phyloP scores from a whole-genome alignment of 768 basidiomycete species.

The Hygrophoropsis aurantiaca region DNA sequence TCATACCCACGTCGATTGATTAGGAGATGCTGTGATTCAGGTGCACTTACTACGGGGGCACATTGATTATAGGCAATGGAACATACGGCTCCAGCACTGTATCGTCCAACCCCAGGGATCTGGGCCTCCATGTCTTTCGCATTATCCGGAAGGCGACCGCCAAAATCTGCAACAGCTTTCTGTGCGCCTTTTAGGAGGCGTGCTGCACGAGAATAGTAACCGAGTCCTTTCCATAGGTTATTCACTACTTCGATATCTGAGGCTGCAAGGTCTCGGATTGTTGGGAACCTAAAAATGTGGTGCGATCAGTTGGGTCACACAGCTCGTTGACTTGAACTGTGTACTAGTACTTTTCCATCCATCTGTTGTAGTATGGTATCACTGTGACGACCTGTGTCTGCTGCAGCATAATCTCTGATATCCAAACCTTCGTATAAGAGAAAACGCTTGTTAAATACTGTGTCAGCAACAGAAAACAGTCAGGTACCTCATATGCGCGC shows the following conservation, averaged over 20 bases:
- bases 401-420: constrained; percentile 94
- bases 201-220: constrained; percentile 86
- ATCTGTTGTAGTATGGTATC: constrained; percentile 89
- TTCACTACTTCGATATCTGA: constrained; percentile 86
- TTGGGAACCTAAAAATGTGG: constrained; percentile 70
- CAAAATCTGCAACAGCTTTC: constrained; percentile 64
- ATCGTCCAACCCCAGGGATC: constrained; percentile 86
- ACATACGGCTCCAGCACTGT: constrained; percentile 81
- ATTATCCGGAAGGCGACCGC: constrained; percentile 76
- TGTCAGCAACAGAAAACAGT: not conserved
- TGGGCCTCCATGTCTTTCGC: constrained; percentile 78
- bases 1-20: not conserved
- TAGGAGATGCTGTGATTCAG: not conserved
- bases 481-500: constrained; percentile 84
- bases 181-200: constrained; percentile 83
- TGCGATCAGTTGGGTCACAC: not conserved
- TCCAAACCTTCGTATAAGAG: constrained; percentile 61
- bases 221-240: constrained; percentile 86
- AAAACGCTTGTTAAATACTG: not conserved
- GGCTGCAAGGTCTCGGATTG: constrained; percentile 68
- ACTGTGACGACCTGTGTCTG: constrained; percentile 94
- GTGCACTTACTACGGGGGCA: constrained; percentile 75
- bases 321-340: not conserved
- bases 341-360: constrained; percentile 69
- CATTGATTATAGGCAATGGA: constrained; percentile 88